Base-by-base conservation (phyloP, 345 rosid genomes). In the Moricandia arvensis region DNA sequence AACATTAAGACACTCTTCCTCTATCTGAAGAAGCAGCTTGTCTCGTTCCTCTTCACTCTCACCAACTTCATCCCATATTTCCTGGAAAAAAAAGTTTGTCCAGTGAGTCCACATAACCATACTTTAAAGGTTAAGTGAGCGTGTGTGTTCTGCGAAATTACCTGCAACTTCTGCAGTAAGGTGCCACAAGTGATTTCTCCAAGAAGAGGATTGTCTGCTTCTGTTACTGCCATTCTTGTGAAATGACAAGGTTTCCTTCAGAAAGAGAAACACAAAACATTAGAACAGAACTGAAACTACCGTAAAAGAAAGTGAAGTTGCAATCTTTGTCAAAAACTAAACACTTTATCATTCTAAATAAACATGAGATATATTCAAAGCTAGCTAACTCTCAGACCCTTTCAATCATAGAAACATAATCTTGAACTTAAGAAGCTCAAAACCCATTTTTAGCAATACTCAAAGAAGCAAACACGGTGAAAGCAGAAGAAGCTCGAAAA, bases 11-110 rank as follows among this genome's bases (percentile, higher is more conserved):
- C 97, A 95, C 71, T 95, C 99, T 53, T 88, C 88, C 77, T 92
- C 97, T 78, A 92, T 89, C 78, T 87, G 97, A 74, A 95, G 96
- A 76, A 95, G 93, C 91, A 89, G 80, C 84, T 86, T 95, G 81
- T 95, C 97, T 72, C 99, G 80, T 59, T 95, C 93, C 66, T 92
- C 99, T 15, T 95, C 99, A 59, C 79, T 85, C 84, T 92, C 97
- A 69, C 98, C 99, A 72, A 95, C 99, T 78, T 95, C 99, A 85
- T 95, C 98, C 97, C 99, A 95, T 51, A 95, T 90, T 88, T 89
- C 96, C 97, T 95, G 63, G 54, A 68, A 54, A 17, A 68, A 54
- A 17, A 75, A 16, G 10, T 62, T 35, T 73, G 5, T 11, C 37
- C 62, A 57, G 45, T 65, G 27, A 71, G 68, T 11, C 66, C 34